Evolutionary conservation across 768 basidiomycete species (phyloP).

Genomic region (Mycena belliarum): DNA sequence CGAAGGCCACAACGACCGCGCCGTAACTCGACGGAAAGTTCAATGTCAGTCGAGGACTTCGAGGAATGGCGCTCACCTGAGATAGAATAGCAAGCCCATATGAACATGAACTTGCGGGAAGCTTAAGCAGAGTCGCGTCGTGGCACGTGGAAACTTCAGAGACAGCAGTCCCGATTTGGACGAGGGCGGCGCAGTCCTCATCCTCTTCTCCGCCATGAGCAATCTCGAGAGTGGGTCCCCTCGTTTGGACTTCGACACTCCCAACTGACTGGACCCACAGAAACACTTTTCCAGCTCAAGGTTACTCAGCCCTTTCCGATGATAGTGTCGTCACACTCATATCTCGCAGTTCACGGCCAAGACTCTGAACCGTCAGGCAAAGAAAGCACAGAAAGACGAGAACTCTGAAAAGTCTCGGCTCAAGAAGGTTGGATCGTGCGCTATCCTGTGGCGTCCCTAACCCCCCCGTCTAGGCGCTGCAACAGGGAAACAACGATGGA

Average conservation of each 20-base stretch:
- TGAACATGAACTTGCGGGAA: not conserved
- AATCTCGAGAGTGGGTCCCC: conserved; percentile 81
- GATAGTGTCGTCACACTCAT: conserved; percentile 16
- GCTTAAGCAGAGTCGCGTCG: not conserved
- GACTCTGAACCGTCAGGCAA: conserved; percentile 89
- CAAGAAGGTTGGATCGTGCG: conserved; percentile 74
- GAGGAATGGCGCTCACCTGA: conserved; percentile 47
- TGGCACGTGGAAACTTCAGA: not conserved
- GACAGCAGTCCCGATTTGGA: conserved; percentile 1
- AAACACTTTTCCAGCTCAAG: conserved; percentile 99
- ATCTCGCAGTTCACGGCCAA: conserved; percentile 90
- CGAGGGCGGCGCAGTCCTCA: conserved; percentile 12
- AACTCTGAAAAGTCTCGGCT: conserved; percentile 81
- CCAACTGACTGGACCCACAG: conserved; percentile 47
- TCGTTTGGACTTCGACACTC: not conserved
- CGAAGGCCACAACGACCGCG: conserved; percentile 74
- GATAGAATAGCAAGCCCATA: conserved; percentile 61
- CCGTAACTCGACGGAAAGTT: conserved; percentile 55
- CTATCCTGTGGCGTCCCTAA: not conserved
- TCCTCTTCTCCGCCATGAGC: conserved; percentile 51
- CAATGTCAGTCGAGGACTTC: too few relatives aligned
- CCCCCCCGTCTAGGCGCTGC: conserved; percentile 70
- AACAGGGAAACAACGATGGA: conserved; percentile 95
- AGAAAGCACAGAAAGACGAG: conserved; percentile 98
- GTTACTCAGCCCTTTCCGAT: conserved; percentile 42